Base-by-base conservation (phyloP, 306 rosid species). In the Cicer arietinum region DNA sequence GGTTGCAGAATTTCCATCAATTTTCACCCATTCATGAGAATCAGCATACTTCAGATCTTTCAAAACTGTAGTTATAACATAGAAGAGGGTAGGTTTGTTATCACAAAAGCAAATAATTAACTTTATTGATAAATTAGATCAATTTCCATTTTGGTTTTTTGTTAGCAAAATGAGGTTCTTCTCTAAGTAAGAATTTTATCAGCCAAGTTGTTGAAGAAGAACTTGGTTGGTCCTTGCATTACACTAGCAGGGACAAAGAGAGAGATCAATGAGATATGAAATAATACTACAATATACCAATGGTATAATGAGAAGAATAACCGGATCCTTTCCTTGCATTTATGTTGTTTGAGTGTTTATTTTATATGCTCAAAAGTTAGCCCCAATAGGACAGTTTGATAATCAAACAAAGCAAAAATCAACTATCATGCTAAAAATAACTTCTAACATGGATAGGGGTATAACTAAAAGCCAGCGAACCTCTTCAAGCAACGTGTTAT, bases 21-120 rank as follows among this genome's bases (percentile, higher is more conserved):
- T 89, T 56, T 89, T 92, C 69, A 84, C 95, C 99, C 99, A 92
- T 74, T 94, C 97, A 43, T 94, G 97, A 74, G 96, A 88, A 69
- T 83, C 90, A 0, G 87, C 89, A 80, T 94, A 92, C 67, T 89
- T 94, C 43, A 92, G 37, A 82, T 92, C 96, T 78, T 89, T 94
- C 79, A 88, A 53, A 82, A 92, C 97, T 94, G 85, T 73, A 81
- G 22, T 66, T n/a, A 65, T 7, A 80, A 84, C 48, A 73, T 41
- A 71, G 18, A 46, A 10, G 63, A 78, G 41, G 51, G 9, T 30
- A 18, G 69, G 70, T 17, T 43, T 73, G 37, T 71, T 73, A 42
- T 37, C 72, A 66, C 9, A 41, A 72, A 58, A 46, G 20, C 50
- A 18, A 83, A 17, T 7, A 62, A 46, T 8, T 79, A 48, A 69